Base-by-base conservation (phyloP, 768 basidiomycete genomes). In the Kwoniella dendrophila region DNA sequence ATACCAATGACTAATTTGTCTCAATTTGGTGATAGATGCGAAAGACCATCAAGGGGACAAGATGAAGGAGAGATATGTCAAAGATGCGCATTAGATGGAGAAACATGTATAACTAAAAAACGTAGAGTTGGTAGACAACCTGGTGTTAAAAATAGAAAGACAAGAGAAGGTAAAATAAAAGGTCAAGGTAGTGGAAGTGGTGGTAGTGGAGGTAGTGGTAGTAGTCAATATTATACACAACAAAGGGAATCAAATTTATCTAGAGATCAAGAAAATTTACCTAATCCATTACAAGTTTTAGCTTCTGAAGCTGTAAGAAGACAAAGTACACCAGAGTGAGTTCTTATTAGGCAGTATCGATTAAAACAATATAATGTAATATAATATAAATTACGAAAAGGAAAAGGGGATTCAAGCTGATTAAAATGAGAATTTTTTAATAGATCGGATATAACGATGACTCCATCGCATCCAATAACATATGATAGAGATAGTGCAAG, bases 271-370 rank as follows among this genome's bases (percentile, higher is more conserved):
- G 54, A 55, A 26, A 22, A 56, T 45, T 33, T 63, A 29, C 62
- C 62, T 12, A 63, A 63, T 38, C 62, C 62, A 18, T 30, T 63
- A 18, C 62, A 63, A 29, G 41, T 51, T 3, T 24, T 63, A 24
- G 62, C 62, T n/a, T 63, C 62, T 2, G 55, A 63, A 44, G 62
- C 54, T 52, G 54, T 56, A 8, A 61, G 58, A 30, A 24, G 60
- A 32, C 60, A 49, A 3, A 33, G 26, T n/a, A 55, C 60, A 26
- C 60, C 60, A 30, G 60, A 62, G 60, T 62, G 38, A 56, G 60
- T 62, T 24, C 44, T 14, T 11, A 27, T 43, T 11, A 43, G 6
- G 8, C 8, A 20, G 8, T 6, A 20, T 43, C 41, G n/a, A n/a
- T n/a, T n/a, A n/a, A n/a, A n/a, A n/a, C n/a, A n/a, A n/a, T n/a